These are phyloP conservation scores for Thielaviopsis euricoi DNA, from an alignment of 2,329 filamentous ascomycete species.

Conservation along the genomic window DNA sequence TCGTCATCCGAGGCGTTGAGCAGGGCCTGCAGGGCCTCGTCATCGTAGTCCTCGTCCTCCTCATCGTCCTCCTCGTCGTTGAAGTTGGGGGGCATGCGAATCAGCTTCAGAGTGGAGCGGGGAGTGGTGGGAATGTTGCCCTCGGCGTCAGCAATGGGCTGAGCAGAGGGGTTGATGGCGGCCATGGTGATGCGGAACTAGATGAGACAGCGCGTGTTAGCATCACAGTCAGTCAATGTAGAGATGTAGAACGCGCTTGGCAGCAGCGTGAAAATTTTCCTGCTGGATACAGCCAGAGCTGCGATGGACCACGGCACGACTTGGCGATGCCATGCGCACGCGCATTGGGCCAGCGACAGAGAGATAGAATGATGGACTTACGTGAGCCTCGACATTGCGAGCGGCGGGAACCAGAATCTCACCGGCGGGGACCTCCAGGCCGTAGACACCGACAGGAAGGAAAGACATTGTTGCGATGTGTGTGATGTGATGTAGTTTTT, in stretches of 20 bases:
- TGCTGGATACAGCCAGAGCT: neutral
- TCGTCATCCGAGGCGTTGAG: slow-evolving; percentile 37
- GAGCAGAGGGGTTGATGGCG: slow-evolving; percentile 78
- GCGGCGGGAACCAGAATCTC: slow-evolving; percentile 63
- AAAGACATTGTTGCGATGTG: slow-evolving; percentile 32
- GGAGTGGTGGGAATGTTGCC: slow-evolving; percentile 44
- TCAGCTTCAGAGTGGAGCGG: slow-evolving; percentile 78
- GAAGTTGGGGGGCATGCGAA: slow-evolving; percentile 51
- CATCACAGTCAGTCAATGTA: slow-evolving; percentile 1
- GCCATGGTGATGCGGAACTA: slow-evolving; percentile 98
- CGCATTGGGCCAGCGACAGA: neutral
- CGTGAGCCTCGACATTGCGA: slow-evolving; percentile 66
- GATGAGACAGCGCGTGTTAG: slow-evolving; percentile 16
- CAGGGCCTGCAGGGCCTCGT: slow-evolving; percentile 44
- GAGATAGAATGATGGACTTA: slow-evolving; percentile 37
- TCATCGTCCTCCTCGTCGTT: slow-evolving; percentile 35
- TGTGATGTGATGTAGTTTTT: too few relatives aligned
- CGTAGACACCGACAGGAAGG: slow-evolving; percentile 66
- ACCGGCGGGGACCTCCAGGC: slow-evolving; percentile 76
- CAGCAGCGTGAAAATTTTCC: neutral
- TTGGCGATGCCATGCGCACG: neutral
- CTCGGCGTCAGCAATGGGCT: slow-evolving; percentile 47
- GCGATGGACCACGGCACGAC: neutral
- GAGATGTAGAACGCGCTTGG: neutral
- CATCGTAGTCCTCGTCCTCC: slow-evolving; percentile 48